Evolutionary conservation across 108 stramenopile species (phyloP), one percentile per base, ranked within the genome.

Genomic region (Fragilaria crotonensis): DNA sequence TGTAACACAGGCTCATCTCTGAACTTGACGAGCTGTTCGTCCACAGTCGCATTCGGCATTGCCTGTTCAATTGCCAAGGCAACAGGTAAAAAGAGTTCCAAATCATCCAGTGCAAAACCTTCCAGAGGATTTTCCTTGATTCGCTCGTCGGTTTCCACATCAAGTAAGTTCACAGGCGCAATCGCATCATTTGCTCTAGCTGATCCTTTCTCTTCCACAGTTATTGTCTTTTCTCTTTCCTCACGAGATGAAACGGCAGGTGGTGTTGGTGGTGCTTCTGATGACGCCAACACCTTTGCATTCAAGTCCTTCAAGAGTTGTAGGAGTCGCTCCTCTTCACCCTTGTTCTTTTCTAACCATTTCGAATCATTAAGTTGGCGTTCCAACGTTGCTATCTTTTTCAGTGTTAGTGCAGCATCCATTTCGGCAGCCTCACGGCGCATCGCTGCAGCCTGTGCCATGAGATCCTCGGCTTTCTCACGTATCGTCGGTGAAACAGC

Each of bases 351-450:
- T 22, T 56, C 56, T 46, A 73, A 21, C 62, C 65, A 63, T 17
- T 23, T 20, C n/a, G 48, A 30, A 45, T 73, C 60, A 11, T 57
- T 58, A 22, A 81, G 50, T 58, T 79, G 66, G 1, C 23, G 30
- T 31, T 76, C 75, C 17, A 84, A 58, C 32, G 52, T 57, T 20
- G 48, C 45, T 41, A 84, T 84, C 59, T 84, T 84, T 29, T 79
- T 60, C 29, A 84, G 48, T 1, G 70, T 75, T 20, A 84, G 60
- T 28, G 57, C 52, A 9, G 64, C 66, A 27, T 73, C 64, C 45
- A 67, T 58, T 50, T 70, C 57, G 36, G 81, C 83, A 14, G 83
- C 83, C 50, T 84, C 77, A 33, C 81, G 30, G 44, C 83, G 63
- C 48, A 77, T 63, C 21, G 66, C 60, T 31, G 61, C 72, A 1